Conservation (phyloP, 148 eudicot genomes). For the Chenopodium berlandieri region DNA sequence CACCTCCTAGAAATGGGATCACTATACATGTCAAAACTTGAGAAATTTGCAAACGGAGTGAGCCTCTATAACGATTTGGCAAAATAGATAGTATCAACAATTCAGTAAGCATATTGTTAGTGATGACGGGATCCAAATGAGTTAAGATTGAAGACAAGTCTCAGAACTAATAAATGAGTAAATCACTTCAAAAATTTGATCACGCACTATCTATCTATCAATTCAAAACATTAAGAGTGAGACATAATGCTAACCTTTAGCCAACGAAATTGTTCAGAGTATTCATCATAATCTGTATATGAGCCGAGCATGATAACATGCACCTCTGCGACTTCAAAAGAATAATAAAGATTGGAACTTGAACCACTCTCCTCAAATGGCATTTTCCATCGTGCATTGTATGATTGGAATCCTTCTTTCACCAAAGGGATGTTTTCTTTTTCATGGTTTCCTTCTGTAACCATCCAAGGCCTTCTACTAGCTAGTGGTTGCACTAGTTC, state of each 20-base stretch:
- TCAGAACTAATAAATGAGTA: neutral
- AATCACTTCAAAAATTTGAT: neutral
- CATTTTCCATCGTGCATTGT: constrained; percentile 98
- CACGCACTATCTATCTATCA: neutral
- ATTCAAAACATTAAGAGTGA: constrained; percentile 2
- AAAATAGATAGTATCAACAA: neutral
- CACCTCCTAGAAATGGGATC: neutral
- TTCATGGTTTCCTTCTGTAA: constrained; percentile 95
- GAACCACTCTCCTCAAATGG: constrained; percentile 93
- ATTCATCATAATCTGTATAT: constrained; percentile 71
- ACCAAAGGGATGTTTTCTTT: constrained; percentile 61
- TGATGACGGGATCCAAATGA: neutral
- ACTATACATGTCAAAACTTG: neutral
- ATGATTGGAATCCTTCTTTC: constrained; percentile 63
- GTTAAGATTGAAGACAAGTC: neutral
- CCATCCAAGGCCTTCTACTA: constrained; percentile 97
- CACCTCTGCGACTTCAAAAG: constrained; percentile 87
- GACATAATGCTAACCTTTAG: constrained; percentile 58
- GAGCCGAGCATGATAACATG: constrained; percentile 96
- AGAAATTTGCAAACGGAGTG: neutral
- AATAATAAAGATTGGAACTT: constrained; percentile 84
- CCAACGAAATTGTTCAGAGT: constrained; percentile 86
- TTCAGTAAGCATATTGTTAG: neutral
- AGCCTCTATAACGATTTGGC: neutral
- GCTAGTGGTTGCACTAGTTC: constrained; percentile 90